phyloP scores from a whole-genome alignment of 2,329 filamentous ascomycete species.

The Nemania serpens region DNA sequence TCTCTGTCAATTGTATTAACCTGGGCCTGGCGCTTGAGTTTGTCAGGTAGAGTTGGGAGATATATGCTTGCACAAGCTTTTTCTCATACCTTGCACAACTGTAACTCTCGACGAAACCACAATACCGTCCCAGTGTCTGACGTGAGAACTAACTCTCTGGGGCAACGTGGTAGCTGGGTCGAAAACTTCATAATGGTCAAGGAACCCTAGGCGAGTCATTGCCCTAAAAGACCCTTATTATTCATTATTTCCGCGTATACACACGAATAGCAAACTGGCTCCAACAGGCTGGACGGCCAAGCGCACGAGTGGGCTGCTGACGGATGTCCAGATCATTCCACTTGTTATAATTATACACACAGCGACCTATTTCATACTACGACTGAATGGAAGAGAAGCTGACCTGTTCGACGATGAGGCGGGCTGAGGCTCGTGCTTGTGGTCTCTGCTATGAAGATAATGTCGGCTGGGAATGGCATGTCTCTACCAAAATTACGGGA shows the following conservation, averaged over 20 bases:
- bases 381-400: too few species aligned
- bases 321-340: slow-evolving; percentile 9
- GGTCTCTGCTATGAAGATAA: slow-evolving; percentile 1
- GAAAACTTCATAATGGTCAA: slow-evolving; percentile 1
- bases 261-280: slow-evolving; percentile 8
- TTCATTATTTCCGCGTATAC: too few species aligned
- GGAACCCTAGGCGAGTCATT: slow-evolving; percentile 5
- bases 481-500: slow-evolving; percentile 21
- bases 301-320: neutral
- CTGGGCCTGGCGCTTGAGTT: too few species aligned
- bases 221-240: too few species aligned
- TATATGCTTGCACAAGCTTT: neutral
- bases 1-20: too few species aligned
- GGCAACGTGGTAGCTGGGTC: slow-evolving; percentile 23
- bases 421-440: neutral
- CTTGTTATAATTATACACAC: neutral
- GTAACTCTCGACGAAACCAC: neutral
- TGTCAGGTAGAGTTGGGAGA: too few species aligned
- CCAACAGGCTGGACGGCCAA: slow-evolving; percentile 9
- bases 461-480: slow-evolving; percentile 22
- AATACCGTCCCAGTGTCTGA: slow-evolving; percentile 10
- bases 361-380: too few species aligned
- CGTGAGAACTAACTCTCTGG: slow-evolving; percentile 21
- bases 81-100: neutral
- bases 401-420: neutral